Evolutionary conservation across 2,329 filamentous ascomycete genomes (phyloP), one percentile per base, ranked within the genome.

Genomic region (Colletotrichum cuscutae): DNA sequence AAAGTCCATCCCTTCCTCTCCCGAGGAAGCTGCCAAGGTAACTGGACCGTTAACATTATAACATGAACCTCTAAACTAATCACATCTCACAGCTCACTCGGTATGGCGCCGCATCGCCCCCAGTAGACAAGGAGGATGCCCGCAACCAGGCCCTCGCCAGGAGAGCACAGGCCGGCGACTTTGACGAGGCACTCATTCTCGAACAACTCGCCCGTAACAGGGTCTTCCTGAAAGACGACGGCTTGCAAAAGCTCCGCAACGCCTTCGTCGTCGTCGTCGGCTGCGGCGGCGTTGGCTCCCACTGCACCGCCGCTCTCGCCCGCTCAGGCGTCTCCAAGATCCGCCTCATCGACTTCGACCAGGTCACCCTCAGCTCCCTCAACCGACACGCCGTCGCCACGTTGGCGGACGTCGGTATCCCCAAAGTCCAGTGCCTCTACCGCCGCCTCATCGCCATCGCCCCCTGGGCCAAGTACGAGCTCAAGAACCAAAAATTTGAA

Each of bases 341-440:
- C 67, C 92, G 97, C 1, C 89, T 99, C 49, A 91, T 99, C 76
- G 97, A 99, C 82, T 99, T 99, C 81, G 97, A 99, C 81, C 97
- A 99, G 87, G 96, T 99, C 42, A 97, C 95, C 0, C 87, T 99
- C 57, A 97, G 94, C 75, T 98, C 95, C 3, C 86, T 99, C 67
- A 99, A 99, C 82, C 88, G 97, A n/a, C 97, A 99, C 83, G 95
- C 97, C 9, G 93, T 99, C 1, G 97, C 97, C 5, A 98, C 96
- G 0, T 87, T 98, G 7, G 94, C 95, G 19, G 97, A 99, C 79
- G 97, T 99, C 1, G 97, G 97, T 28, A 95, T 93, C 13, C 91
- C 95, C 9, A 99, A 99, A 84, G 97, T 99, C 1, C 90, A 93
- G 68, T 97, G 94, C 77, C 89, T 99, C 64, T 89, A 92, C 78